Conservation (phyloP, 139 green algal genomes). For the Zygnema cylindricum region DNA sequence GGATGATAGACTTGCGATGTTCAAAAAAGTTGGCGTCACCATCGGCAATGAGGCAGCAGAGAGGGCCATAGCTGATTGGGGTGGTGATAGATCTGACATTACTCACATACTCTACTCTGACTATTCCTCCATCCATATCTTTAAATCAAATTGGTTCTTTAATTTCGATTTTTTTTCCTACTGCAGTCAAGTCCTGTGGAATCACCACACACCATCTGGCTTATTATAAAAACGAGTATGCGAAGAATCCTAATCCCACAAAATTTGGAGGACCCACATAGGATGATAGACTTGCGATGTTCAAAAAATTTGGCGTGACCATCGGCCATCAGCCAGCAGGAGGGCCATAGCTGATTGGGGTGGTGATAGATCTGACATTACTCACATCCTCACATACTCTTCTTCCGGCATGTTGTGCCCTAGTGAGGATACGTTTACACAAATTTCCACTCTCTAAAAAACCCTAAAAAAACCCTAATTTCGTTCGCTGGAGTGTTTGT, state of each 20-base stretch:
- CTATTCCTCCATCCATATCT: no score
- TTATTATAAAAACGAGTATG: background rate
- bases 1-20: constrained; percentile 19
- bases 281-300: constrained; percentile 19
- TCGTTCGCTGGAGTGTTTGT: no score
- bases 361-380: constrained; percentile 27
- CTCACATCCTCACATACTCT: constrained; percentile 45
- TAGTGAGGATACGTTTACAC: no score
- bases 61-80: constrained; percentile 43
- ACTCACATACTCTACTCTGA: constrained; percentile 43
- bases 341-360: constrained; percentile 43
- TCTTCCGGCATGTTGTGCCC: constrained; percentile 38
- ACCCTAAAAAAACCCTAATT: no score
- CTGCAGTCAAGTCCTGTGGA: constrained; percentile 34
- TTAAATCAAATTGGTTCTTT: no score
- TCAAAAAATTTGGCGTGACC: background rate
- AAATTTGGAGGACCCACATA: constrained; percentile 6
- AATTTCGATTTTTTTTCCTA: no score
- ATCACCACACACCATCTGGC: constrained; percentile 38
- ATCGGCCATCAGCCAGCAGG: constrained; percentile 16
- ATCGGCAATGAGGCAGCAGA: constrained; percentile 25
- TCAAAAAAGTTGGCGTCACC: background rate
- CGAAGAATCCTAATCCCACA: constrained; percentile 6
- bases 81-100: constrained; percentile 24
- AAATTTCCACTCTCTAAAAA: no score